These are phyloP conservation scores for Trichoderma virens DNA, from an alignment of 495 filamentous ascomycete species.

Conservation along the genomic window DNA sequence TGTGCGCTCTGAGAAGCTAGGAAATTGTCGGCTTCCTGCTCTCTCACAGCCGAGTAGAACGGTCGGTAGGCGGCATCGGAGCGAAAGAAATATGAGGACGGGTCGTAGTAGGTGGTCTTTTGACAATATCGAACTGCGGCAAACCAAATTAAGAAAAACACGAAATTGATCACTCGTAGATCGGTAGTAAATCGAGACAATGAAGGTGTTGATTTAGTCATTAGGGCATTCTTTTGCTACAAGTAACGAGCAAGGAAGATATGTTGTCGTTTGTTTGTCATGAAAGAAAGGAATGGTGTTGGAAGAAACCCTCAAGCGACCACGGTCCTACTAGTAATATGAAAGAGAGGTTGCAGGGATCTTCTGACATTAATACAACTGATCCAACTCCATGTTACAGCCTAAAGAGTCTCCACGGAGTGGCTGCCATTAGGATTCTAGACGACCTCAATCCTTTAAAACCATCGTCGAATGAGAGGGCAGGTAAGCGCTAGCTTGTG, in stretches of 20 bases:
- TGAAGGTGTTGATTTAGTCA: not conserved
- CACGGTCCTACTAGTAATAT: not conserved
- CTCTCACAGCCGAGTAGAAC: conserved; percentile 2
- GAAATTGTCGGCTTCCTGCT: conserved; percentile 9
- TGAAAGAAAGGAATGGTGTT: not conserved
- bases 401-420: not conserved
- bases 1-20: not conserved
- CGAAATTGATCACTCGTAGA: not conserved
- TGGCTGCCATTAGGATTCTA: not conserved
- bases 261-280: not conserved
- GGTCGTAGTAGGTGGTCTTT: conserved; percentile 12
- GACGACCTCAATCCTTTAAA: not conserved
- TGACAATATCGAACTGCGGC: not conserved
- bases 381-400: not conserved
- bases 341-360: not conserved
- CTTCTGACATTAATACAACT: not conserved
- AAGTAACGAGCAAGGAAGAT: not conserved
- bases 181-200: not conserved
- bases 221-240: conserved; percentile 1
- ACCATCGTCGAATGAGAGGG: not conserved
- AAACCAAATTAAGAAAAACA: not conserved
- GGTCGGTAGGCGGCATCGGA: conserved; percentile 10
- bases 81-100: conserved; percentile 16
- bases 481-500: not conserved
- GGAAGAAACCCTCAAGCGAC: not conserved